Evolutionary conservation across 495 filamentous ascomycete genomes (phyloP).

Genomic region (Talaromyces trachyspermus): DNA sequence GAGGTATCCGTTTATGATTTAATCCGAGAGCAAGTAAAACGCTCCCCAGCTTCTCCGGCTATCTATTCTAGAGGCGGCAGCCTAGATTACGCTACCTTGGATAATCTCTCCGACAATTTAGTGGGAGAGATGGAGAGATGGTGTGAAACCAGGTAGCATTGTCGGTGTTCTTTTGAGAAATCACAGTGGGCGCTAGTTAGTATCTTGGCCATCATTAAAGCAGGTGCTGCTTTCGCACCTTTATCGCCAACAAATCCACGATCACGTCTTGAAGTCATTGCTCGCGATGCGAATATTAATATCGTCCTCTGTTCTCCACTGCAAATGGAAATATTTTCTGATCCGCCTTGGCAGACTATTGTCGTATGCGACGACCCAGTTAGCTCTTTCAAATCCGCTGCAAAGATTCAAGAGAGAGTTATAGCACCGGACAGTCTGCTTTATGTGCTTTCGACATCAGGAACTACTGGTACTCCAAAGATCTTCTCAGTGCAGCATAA

Average conservation of each 20-base stretch:
- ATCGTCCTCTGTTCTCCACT: slow-evolving; percentile 10
- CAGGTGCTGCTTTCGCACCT: slow-evolving; percentile 51
- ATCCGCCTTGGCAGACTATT: not conserved
- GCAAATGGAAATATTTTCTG: not conserved
- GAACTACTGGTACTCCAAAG: slow-evolving; percentile 33
- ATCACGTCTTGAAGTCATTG: slow-evolving; percentile 34
- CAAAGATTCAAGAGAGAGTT: too few species aligned
- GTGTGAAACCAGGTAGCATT: too few species aligned
- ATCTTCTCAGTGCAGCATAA: slow-evolving; percentile 35
- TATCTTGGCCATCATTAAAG: slow-evolving; percentile 38
- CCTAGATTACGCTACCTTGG: slow-evolving; percentile 20
- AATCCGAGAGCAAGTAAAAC: too few species aligned
- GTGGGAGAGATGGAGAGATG: slow-evolving; percentile 22
- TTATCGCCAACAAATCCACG: slow-evolving; percentile 40
- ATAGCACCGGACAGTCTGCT: slow-evolving; percentile 21
- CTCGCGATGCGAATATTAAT: slow-evolving; percentile 43
- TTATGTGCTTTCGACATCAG: slow-evolving; percentile 31
- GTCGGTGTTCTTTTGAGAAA: slow-evolving; percentile 45
- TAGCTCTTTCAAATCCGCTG: too few species aligned
- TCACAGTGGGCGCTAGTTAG: slow-evolving; percentile 35
- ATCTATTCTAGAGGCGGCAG: too few species aligned
- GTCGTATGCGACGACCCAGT: slow-evolving; percentile 14
- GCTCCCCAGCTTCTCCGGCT: too few species aligned
- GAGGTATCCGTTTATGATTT: too few species aligned
- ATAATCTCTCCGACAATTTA: slow-evolving; percentile 18